Conservation (phyloP, 805 yeast genomes). For the Monosporozyma aquatica region DNA sequence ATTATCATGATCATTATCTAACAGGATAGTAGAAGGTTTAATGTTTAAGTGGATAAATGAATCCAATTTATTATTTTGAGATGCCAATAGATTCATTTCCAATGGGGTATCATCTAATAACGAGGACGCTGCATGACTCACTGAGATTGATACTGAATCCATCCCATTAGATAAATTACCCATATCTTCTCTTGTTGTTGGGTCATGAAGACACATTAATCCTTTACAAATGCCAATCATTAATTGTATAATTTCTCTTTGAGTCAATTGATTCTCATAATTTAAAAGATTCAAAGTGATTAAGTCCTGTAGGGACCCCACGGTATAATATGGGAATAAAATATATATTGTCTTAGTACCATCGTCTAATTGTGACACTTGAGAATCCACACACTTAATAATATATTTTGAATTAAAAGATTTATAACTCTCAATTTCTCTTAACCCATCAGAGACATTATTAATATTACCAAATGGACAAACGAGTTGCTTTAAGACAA, state of each 20-base stretch:
- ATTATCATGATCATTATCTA: constrained; percentile 60
- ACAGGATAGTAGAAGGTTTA: constrained; percentile 84
- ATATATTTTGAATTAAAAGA: constrained; percentile 62
- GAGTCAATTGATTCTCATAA: constrained; percentile 40
- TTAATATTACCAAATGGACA: constrained; percentile 76
- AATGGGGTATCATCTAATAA: constrained; percentile 13
- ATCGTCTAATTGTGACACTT: constrained; percentile 61
- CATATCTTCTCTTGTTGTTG: constrained; percentile 13
- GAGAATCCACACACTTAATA: constrained; percentile 60
- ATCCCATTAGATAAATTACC: constrained; percentile 1
- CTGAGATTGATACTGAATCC: constrained; percentile 14
- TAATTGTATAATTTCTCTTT: constrained; percentile 51
- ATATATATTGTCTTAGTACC: constrained; percentile 75
- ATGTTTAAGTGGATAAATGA: constrained; percentile 74
- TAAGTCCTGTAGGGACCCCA: constrained; percentile 74
- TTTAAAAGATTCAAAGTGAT: constrained; percentile 56
- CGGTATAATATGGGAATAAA: constrained; percentile 65
- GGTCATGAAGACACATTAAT: constrained; percentile 58
- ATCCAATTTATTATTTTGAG: constrained; percentile 1
- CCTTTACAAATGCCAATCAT: constrained; percentile 69
- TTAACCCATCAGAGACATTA: constrained; percentile 62
- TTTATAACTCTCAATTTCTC: constrained; percentile 67
- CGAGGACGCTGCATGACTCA: constrained; percentile 24
- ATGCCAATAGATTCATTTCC: constrained; percentile 4
- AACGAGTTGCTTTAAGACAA: constrained; percentile 76